Evolutionary conservation across 2,329 filamentous ascomycete species (phyloP).

Genomic region (Fusarium floridanum): DNA sequence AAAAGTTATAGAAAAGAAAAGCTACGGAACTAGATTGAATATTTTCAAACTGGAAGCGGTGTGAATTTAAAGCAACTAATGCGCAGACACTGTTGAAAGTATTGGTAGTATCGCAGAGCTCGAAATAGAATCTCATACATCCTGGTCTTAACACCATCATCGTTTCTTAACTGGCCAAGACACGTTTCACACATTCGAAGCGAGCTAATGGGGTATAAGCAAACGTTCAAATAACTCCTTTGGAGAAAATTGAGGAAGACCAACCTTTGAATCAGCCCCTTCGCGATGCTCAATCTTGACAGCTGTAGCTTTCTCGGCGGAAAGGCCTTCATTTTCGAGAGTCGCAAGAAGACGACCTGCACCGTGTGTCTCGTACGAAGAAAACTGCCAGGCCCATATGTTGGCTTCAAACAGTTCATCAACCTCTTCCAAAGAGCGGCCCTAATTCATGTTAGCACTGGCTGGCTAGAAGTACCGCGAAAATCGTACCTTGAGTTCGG

Average conservation of each 20-base stretch:
- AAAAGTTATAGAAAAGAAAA: too few species aligned
- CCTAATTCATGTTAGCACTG: neutral
- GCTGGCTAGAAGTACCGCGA: neutral
- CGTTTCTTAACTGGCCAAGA: too few species aligned
- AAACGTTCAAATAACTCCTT: neutral
- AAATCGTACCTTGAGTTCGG: neutral
- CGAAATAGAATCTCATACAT: neutral
- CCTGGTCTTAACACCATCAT: neutral
- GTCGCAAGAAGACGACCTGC: neutral
- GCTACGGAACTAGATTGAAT: too few species aligned
- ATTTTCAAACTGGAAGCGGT: too few species aligned
- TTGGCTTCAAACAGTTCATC: neutral
- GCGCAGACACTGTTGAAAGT: too few species aligned
- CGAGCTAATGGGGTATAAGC: neutral
- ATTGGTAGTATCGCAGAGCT: neutral
- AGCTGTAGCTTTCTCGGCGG: neutral
- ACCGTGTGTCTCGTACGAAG: neutral
- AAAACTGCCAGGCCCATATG: neutral
- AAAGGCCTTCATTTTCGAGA: neutral
- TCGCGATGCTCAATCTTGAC: neutral
- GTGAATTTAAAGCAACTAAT: too few species aligned
- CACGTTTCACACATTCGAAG: neutral
- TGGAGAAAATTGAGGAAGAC: neutral
- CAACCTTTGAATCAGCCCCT: neutral
- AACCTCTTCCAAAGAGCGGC: neutral